Evolutionary conservation across 305 asterid species (phyloP).

Genomic region (Caryopteris hybrid): DNA sequence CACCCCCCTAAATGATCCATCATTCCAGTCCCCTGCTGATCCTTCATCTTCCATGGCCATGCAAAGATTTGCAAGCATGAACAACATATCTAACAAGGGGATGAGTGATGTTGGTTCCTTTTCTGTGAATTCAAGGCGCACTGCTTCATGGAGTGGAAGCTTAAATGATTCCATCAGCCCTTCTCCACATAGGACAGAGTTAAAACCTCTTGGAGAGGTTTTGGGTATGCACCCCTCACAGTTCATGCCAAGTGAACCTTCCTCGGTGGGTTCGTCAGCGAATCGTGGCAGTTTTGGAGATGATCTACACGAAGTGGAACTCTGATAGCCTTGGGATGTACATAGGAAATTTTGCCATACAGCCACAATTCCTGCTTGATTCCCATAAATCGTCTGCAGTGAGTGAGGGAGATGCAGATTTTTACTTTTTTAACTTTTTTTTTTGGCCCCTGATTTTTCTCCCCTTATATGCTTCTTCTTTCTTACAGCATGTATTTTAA

Average conservation of each 20-base stretch:
- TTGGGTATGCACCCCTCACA: conserved; percentile 38
- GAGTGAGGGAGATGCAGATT: conserved; percentile 22
- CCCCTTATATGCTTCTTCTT: neutral
- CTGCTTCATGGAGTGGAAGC: conserved; percentile 87
- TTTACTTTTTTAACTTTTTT: neutral
- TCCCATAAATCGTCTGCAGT: conserved; percentile 17
- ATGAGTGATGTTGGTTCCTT: conserved; percentile 25
- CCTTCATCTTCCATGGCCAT: conserved; percentile 35
- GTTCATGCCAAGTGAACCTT: conserved; percentile 26
- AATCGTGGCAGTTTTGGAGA: conserved; percentile 44
- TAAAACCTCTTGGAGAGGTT: conserved; percentile 58
- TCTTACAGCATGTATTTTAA: conserved; percentile 29
- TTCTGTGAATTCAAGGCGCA: conserved; percentile 47
- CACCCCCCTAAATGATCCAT: conserved; percentile 24
- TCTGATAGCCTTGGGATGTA: conserved; percentile 47
- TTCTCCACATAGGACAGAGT: conserved; percentile 25
- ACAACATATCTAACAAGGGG: conserved; percentile 42
- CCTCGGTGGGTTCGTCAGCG: conserved; percentile 29
- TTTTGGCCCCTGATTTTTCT: neutral
- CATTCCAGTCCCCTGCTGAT: conserved; percentile 33
- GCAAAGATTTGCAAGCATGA: conserved; percentile 78
- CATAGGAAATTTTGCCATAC: conserved; percentile 37
- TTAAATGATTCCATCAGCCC: conserved; percentile 37
- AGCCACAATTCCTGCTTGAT: conserved; percentile 19
- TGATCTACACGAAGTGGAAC: conserved; percentile 72